Percentiles rank a stretch among this genome's conserved stretches.
Conservation (phyloP, 2,329 filamentous ascomycete species). For the Colletotrichum spaethianum region DNA sequence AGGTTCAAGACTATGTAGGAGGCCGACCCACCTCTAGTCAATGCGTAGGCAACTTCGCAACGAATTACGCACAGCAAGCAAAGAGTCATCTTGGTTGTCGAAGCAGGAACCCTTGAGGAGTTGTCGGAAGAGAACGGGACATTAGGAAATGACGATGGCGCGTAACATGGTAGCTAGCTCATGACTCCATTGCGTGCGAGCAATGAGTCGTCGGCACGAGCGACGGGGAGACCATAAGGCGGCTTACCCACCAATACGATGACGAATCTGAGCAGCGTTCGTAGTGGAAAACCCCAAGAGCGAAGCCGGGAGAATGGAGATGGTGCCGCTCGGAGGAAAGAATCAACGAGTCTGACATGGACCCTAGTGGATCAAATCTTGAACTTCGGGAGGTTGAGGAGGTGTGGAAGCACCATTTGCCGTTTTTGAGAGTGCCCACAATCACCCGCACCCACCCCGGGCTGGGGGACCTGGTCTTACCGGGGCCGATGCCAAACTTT, state of each 20-base stretch:
- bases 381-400: background rate
- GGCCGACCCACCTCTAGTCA: slow-evolving; percentile 22
- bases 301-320: background rate
- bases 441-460: slow-evolving; percentile 16
- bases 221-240: background rate
- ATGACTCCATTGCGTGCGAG: background rate
- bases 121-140: background rate
- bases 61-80: slow-evolving; percentile 18
- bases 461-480: background rate
- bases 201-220: background rate
- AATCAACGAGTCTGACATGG: slow-evolving; percentile 33
- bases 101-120: background rate
- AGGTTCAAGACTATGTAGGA: slow-evolving; percentile 23
- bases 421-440: slow-evolving; percentile 18
- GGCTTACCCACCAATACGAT: too few relatives aligned
- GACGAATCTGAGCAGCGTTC: background rate
- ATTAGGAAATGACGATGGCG: background rate
- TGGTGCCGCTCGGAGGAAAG: slow-evolving; percentile 24
- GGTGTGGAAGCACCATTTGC: background rate
- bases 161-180: background rate
- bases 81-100: background rate
- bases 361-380: background rate
- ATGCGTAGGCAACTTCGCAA: slow-evolving; percentile 27
- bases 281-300: background rate
- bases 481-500: slow-evolving; percentile 21